Percentiles rank a stretch among this genome's conserved stretches.
Conservation (phyloP, 495 filamentous ascomycete genomes). For the Aspergillus ostianus region DNA sequence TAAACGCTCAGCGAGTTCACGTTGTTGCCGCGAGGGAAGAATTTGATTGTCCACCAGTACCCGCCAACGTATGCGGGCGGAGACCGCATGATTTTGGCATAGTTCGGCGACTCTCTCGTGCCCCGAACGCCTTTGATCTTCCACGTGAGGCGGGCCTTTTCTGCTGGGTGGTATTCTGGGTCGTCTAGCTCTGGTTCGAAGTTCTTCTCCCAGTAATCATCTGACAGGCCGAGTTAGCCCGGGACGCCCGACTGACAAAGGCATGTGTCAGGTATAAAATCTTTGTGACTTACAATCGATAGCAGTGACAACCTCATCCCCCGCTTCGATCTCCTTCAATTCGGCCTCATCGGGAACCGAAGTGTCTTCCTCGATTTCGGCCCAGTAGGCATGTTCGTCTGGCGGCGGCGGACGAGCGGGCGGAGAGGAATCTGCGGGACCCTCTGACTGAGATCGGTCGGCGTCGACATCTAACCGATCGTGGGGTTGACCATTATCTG, state of each 20-base stretch:
- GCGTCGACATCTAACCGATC: background rate
- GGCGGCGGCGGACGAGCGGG: constrained; percentile 20
- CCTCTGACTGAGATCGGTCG: background rate
- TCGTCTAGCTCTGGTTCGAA: constrained; percentile 59
- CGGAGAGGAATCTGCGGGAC: background rate
- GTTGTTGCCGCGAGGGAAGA: constrained; percentile 65
- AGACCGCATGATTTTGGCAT: constrained; percentile 58
- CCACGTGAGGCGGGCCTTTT: constrained; percentile 61
- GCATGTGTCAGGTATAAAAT: background rate
- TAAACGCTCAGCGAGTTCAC: constrained; percentile 62
- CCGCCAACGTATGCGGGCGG: constrained; percentile 57
- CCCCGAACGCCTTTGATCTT: constrained; percentile 58
- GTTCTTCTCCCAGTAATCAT: constrained; percentile 59
- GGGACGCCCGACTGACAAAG: constrained; percentile 4
- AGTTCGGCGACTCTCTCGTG: constrained; percentile 59
- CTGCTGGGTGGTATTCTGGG: constrained; percentile 52
- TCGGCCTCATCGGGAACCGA: constrained; percentile 58
- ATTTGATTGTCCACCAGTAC: constrained; percentile 69
- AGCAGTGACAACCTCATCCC: constrained; percentile 50
- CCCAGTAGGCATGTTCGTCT: constrained; percentile 50
- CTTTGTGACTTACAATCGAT: constrained; percentile 47
- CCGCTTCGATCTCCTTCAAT: constrained; percentile 55
- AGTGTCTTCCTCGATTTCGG: constrained; percentile 54
- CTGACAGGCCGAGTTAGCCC: constrained; percentile 25
- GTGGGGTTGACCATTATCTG: constrained; percentile 3